A percentile compares a stretch with the other conserved stretches of the same genome.
phyloP scores from a whole-genome alignment of 345 rosid genomes.

The Eucalyptus cloeziana region DNA sequence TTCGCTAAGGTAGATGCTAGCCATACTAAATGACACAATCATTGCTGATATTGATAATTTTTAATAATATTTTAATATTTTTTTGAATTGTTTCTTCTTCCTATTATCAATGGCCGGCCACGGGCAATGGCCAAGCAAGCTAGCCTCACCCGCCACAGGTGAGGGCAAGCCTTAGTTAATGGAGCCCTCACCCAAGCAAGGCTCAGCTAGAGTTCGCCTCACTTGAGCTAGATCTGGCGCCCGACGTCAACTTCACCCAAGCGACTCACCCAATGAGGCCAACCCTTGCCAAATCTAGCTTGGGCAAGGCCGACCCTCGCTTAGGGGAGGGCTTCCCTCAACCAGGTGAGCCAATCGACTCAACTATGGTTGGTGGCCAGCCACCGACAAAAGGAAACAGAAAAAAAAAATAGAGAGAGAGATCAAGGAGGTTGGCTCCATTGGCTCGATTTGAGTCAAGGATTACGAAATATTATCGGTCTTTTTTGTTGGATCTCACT shows the following conservation, averaged over 20 bases:
- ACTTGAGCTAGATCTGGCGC: fast-evolving
- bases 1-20: fast-evolving
- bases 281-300: too few species aligned
- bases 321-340: background rate
- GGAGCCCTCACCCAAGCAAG: too few species aligned
- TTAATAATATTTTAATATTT: too few species aligned
- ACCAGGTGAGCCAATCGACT: fast-evolving
- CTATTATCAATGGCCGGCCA: fast-evolving
- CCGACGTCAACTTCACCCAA: fast-evolving
- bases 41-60: fast-evolving
- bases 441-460: too few species aligned
- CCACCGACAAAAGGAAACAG: fast-evolving
- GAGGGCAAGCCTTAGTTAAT: too few species aligned
- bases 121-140: fast-evolving
- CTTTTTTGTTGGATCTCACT: too few species aligned
- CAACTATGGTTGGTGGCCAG: fast-evolving
- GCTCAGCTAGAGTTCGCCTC: too few species aligned
- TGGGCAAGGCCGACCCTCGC: too few species aligned
- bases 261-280: fast-evolving
- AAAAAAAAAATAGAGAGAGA: too few species aligned
- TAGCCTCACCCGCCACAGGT: fast-evolving
- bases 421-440: too few species aligned
- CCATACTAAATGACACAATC: fast-evolving
- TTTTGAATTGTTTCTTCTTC: background rate
- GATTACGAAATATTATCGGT: too few species aligned